Evolutionary conservation across 345 rosid species (phyloP).

Genomic region (Citrus mangshanensis): DNA sequence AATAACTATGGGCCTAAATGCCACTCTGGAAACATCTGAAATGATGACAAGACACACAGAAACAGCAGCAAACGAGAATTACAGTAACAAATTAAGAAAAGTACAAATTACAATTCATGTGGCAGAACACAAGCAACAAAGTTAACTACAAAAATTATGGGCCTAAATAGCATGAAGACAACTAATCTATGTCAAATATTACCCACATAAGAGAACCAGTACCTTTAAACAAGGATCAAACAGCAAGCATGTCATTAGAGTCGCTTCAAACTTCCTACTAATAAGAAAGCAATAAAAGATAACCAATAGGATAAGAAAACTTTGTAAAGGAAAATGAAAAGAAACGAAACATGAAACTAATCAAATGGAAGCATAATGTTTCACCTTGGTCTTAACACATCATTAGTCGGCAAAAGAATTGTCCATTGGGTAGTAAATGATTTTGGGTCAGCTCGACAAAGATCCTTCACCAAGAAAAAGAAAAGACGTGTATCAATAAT

Average conservation of each 20-base stretch:
- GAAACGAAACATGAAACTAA: neutral
- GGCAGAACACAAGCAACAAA: constrained; percentile 3
- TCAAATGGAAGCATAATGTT: constrained; percentile 14
- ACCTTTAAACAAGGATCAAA: constrained; percentile 92
- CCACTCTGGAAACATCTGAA: neutral
- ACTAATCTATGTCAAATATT: neutral
- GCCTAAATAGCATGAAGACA: neutral
- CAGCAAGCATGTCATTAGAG: constrained; percentile 80
- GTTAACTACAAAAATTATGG: neutral
- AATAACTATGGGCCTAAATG: neutral
- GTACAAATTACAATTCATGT: neutral
- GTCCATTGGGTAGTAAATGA: constrained; percentile 86
- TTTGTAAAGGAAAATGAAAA: neutral
- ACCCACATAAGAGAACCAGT: constrained; percentile 12
- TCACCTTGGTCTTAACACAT: constrained; percentile 76
- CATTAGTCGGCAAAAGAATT: constrained; percentile 79
- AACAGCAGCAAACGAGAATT: neutral
- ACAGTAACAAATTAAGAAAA: neutral
- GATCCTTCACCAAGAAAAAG: constrained; percentile 51
- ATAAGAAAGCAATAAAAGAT: constrained; percentile 23
- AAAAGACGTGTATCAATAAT: neutral
- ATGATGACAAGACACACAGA: neutral
- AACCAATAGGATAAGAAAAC: constrained; percentile 11
- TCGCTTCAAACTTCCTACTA: constrained; percentile 74
- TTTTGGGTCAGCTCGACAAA: constrained; percentile 87